Base-by-base conservation (phyloP, 108 stramenopile species). In the Seminavis robusta region DNA sequence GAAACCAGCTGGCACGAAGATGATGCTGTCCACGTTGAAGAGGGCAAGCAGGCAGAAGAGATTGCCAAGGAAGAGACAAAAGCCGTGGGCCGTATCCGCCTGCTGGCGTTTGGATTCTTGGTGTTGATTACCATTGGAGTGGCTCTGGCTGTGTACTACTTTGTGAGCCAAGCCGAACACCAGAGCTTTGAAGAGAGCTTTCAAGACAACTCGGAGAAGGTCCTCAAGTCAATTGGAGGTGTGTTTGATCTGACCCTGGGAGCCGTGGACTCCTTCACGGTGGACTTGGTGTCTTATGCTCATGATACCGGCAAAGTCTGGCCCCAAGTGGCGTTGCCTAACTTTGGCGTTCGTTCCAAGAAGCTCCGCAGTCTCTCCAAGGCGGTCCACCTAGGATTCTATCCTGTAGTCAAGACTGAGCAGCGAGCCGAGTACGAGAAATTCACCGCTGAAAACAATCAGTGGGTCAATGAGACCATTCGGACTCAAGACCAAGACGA, bases 231-330 rank as follows among this genome's bases (percentile, higher is more conserved):
- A 11, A 27, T 61, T 34, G 36, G 33, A 19, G 27, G 13, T 7
- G 39, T 21, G 8, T 21, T 48, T 20, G 34, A 50, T 11, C 36
- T 33, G 33, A 48, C 31, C 13, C 47, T 63, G 26, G 50, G 33
- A 2, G 50, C 48, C 30, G 38, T 45, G 10, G 61, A 54, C 20
- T 37, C 61, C 8, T 36, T 63, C 20, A 29, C 28, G 13, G 61
- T 44, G 6, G 31, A 34, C 3, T 29, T 63, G 16, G 32, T 33
- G 4, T 21, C 61, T 20, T 38, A 52, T 41, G 61, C 61, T 26
- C 15, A 44, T 2, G 21, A 23, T 2, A 16, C 4, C 11, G 53
- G 53, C 27, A 4, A 20, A 3, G 28, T 52, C 38, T 63, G 52
- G 50, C 59, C 59, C 19, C n/a, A n/a, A n/a, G n/a, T n/a, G n/a